Base-by-base conservation (phyloP, 768 basidiomycete genomes). In the Panellus pusillus region DNA sequence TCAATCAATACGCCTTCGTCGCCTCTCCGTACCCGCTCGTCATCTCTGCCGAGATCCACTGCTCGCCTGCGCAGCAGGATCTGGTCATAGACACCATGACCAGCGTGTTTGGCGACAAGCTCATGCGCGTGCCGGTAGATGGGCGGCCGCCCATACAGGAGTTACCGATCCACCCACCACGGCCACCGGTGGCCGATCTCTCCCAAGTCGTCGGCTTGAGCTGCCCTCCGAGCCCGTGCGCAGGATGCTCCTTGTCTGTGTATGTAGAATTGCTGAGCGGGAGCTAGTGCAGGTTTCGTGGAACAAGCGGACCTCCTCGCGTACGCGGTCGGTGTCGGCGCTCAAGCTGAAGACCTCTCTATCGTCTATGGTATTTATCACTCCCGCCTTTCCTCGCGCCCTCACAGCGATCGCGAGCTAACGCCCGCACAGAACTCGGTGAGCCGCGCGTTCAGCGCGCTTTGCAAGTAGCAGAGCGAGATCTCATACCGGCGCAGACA, bases 1-100 rank as follows among this genome's bases (percentile, higher is more conserved):
- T 94, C 66, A 79, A 79, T 44, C 92, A 93, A 65, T 98, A 98
- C 64, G 96, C 91, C 1, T 98, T 99, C 65, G 85, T 93, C 43
- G 84, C 91, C 0, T 96, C 93, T 2, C 91, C 93, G 0, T 98
- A 94, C 68, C 97, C 97, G 0, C 81, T 99, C 67, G 91, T 99
- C 72, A 91, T 99, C 49, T 96, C 93, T 4, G 92, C 94, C n/a
- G 97, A 99, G 73, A 82, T 97, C 6, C 96, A 98, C 65, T 97
- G 93, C 70, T 77, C 80, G 2, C 73, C 75, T 6, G 79, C 82
- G 36, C 78, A 82, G 58, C 77, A 84, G 53, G 77, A 79, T 50
- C 70, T 71, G 62, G 73, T 81, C 38, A 78, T 72, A 20, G 68
- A 71, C 28, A 78, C 79, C 51, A 78, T 79, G 77, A 63, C 60